phyloP scores from a whole-genome alignment of 345 rosid genomes.

The Arabis hirsuta region DNA sequence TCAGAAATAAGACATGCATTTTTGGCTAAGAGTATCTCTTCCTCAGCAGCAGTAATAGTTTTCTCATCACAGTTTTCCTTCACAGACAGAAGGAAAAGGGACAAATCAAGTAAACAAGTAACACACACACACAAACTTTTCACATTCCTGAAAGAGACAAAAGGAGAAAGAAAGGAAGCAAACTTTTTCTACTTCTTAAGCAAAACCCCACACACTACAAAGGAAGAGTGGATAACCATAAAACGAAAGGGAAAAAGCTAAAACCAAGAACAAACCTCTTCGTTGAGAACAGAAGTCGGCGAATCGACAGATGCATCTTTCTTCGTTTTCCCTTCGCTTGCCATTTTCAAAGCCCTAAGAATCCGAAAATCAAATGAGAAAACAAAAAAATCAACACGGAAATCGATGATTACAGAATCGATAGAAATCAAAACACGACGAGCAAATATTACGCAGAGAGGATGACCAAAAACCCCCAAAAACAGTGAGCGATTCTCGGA shows the following conservation, averaged over 20 bases:
- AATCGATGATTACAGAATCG: not conserved
- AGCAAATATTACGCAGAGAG: not conserved
- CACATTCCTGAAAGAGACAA: not conserved
- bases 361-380: not conserved
- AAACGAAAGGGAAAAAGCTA: not conserved
- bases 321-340: constrained; percentile 44
- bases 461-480: not conserved
- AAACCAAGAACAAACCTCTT: constrained; percentile 56
- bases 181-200: not conserved
- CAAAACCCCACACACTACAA: not conserved
- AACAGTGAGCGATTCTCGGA: constrained; percentile 9
- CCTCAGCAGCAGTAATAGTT: constrained; percentile 41
- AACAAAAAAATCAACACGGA: constrained; percentile 6
- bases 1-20: constrained; percentile 58
- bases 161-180: not conserved
- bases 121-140: constrained; percentile 3
- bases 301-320: constrained; percentile 62
- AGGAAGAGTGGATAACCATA: not conserved
- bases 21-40: constrained; percentile 50
- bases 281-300: constrained; percentile 88
- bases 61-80: constrained; percentile 52
- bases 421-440: not conserved
- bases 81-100: not conserved
- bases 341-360: constrained; percentile 50
- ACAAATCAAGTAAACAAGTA: constrained; percentile 27